Evolutionary conservation across 2,329 filamentous ascomycete species (phyloP), one percentile per base, ranked within the genome.

Genomic region (Ascochyta clinopodiicola): DNA sequence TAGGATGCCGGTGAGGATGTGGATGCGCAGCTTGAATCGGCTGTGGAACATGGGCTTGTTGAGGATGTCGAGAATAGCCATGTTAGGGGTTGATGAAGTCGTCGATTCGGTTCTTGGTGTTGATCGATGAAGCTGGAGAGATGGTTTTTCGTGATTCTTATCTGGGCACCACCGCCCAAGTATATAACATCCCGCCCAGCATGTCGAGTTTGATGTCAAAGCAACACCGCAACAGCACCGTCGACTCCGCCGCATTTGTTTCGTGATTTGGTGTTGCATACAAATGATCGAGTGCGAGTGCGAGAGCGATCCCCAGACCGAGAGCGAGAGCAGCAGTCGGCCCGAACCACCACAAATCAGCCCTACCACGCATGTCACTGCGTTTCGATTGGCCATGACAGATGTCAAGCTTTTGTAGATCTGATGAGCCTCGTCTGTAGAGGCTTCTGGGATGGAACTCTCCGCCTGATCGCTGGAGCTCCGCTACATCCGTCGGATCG

Each of bases 31-130:
- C 35, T 57, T 66, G 48, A 56, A 66, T 1, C 59, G 57, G 27
- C 54, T 56, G 36, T 38, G 34, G 44, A 66, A 64, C 36, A 86
- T 10, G 4, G 51, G 43, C 24, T 53, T 60, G 27, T 63, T 51
- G 19, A 65, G 40, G 34, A 63, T 27, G 25, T 58, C 44, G 31
- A 59, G 50, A 10, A 59, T 46, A 34, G 59, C 47, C 61, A 64
- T 64, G 2, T 17, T 35, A 35, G 6, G 35, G 19, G 6, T 13
- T 3, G 36, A 24, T 10, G 7, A 15, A n/a, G 7, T 7, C 9
- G 44, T 10, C 19, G 9, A 15, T n/a, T 22, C 12, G 27, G 13
- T 31, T 12, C 10, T 31, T 10, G 8, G 9, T 39, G 2, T 34
- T 12, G 12, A 39, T 29, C 29, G 12, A 10, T 29, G 9, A 29